These are phyloP conservation scores for Wallacemonas collosoma DNA, from an alignment of 208 protist species.

Conservation along the genomic window DNA sequence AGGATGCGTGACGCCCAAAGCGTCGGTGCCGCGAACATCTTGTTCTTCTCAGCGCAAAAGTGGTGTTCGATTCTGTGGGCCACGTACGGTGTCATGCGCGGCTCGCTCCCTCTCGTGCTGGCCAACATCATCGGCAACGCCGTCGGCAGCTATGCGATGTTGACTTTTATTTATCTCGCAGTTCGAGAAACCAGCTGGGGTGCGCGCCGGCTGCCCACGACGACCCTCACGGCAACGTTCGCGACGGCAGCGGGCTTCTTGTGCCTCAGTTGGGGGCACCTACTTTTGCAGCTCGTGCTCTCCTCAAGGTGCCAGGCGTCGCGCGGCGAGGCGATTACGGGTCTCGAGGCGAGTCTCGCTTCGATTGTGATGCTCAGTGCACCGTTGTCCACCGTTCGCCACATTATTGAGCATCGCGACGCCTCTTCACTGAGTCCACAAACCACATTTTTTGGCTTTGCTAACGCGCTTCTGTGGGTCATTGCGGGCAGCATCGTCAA, in stretches of 20 bases:
- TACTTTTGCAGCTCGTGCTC: background rate
- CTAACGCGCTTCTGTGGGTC: slow-evolving; percentile 21
- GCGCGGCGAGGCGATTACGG: slow-evolving; percentile 14
- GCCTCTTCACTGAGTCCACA: slow-evolving; percentile 18
- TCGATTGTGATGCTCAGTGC: slow-evolving; percentile 29
- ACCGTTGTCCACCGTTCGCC: slow-evolving; percentile 15
- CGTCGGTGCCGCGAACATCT: slow-evolving; percentile 21
- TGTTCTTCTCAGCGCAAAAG: slow-evolving; percentile 27
- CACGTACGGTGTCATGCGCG: slow-evolving; percentile 22
- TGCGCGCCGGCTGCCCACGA: slow-evolving; percentile 13
- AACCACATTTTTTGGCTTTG: slow-evolving; percentile 20
- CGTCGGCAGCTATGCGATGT: slow-evolving; percentile 26
- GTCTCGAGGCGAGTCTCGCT: slow-evolving; percentile 14
- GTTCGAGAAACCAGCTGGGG: slow-evolving; percentile 22
- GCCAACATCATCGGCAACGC: slow-evolving; percentile 26
- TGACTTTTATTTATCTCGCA: slow-evolving; percentile 23
- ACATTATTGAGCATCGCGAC: slow-evolving; percentile 27
- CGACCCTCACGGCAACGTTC: slow-evolving; percentile 22
- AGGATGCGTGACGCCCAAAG: slow-evolving; percentile 11
- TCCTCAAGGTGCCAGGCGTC: background rate
- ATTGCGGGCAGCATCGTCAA: slow-evolving; percentile 17
- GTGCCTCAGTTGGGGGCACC: slow-evolving; percentile 11
- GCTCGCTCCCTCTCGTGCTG: slow-evolving; percentile 15
- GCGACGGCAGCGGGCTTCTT: slow-evolving; percentile 10
- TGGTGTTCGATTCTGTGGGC: slow-evolving; percentile 21